A percentile compares a stretch with the other conserved stretches of the same genome.
Evolutionary conservation across 169 alveolate genomes (phyloP).

Genomic region (Eimeria nieschulzi): DNA sequence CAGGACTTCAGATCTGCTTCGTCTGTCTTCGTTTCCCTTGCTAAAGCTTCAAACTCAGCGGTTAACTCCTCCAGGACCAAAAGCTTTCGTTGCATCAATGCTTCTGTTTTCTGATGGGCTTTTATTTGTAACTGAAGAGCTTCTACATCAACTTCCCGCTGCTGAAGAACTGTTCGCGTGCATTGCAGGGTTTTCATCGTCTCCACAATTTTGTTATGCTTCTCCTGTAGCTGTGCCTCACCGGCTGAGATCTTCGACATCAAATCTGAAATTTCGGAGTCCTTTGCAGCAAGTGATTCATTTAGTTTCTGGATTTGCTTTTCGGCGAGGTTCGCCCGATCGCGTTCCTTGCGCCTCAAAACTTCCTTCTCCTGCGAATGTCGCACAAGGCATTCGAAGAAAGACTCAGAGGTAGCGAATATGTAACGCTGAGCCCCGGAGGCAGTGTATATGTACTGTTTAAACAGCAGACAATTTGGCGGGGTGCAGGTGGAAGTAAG

Average conservation of each 20-base stretch:
- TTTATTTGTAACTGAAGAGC: background rate
- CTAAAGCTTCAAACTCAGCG: slow-evolving; percentile 21
- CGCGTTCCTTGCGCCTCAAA: slow-evolving; percentile 40
- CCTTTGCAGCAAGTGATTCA: slow-evolving; percentile 24
- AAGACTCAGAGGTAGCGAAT: background rate
- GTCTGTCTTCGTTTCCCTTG: slow-evolving; percentile 23
- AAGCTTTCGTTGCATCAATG: background rate
- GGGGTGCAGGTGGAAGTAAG: too few species aligned
- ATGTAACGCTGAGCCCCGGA: background rate
- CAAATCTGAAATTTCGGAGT: background rate
- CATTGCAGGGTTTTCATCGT: background rate
- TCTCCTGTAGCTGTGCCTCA: slow-evolving; percentile 12
- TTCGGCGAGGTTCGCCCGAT: slow-evolving; percentile 45
- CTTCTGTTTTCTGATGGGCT: background rate
- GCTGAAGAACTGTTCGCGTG: background rate
- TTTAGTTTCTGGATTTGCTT: background rate
- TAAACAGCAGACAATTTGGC: too few species aligned
- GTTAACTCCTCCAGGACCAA: background rate
- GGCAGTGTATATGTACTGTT: too few species aligned
- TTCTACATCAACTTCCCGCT: background rate
- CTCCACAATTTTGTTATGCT: slow-evolving; percentile 19
- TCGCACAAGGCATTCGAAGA: background rate
- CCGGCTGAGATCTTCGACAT: background rate
- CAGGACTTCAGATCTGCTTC: slow-evolving; percentile 16
- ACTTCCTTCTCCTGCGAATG: slow-evolving; percentile 55